Conservation (phyloP, 129 eudicot genomes). For the Pulicaria dysenterica region DNA sequence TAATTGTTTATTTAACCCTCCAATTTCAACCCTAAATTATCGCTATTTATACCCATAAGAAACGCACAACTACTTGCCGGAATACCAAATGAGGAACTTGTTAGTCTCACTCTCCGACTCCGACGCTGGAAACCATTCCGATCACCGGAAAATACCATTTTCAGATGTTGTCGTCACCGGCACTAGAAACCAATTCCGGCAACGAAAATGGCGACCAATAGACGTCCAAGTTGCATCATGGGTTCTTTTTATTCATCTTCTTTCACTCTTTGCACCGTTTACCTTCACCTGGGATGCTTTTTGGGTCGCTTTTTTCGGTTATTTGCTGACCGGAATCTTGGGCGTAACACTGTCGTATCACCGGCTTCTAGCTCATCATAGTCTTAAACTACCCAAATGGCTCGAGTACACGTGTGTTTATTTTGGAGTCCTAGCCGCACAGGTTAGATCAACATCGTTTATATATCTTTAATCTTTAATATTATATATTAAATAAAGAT, state of each 20-base stretch:
- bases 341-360: slow-evolving; percentile 44
- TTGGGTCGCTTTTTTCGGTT: slow-evolving; percentile 23
- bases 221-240: slow-evolving; percentile 37
- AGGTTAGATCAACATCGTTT: slow-evolving; percentile 33
- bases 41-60: slow-evolving; percentile 43
- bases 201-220: slow-evolving; percentile 37
- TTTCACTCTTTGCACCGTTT: slow-evolving; percentile 37
- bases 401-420: slow-evolving; percentile 44
- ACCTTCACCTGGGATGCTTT: slow-evolving; percentile 43
- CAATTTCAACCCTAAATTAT: slow-evolving; percentile 16
- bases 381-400: slow-evolving; percentile 43
- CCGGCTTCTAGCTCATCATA: slow-evolving; percentile 38
- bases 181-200: slow-evolving; percentile 32
- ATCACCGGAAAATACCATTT: slow-evolving; percentile 37
- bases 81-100: slow-evolving; percentile 36
- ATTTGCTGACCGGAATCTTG: slow-evolving; percentile 35
- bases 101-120: slow-evolving; percentile 38
- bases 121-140: slow-evolving; percentile 22
- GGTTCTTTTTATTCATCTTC: slow-evolving; percentile 32
- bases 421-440: slow-evolving; percentile 40
- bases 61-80: slow-evolving; percentile 39
- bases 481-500: too few species aligned
- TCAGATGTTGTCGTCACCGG: slow-evolving; percentile 40
- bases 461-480: neutral
- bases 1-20: slow-evolving; percentile 16